Conservation (phyloP, 1,139 yeast species). For the Waltiozyma sp. region DNA sequence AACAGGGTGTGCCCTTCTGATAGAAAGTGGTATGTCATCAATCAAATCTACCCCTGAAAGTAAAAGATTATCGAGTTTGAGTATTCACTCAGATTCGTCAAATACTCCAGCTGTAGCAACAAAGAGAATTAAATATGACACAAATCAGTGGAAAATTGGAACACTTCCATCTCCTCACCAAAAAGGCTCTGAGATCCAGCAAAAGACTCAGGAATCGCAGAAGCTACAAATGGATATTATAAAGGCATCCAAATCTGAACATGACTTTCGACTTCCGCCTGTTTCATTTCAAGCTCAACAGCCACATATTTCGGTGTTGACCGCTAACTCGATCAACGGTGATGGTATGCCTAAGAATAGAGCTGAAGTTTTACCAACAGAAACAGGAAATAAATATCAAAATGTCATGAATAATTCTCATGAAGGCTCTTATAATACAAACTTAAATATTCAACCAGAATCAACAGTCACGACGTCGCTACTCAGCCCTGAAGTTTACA, state of each 20-base stretch:
- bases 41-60: background rate
- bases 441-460: background rate
- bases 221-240: no score
- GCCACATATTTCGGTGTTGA: background rate
- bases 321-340: background rate
- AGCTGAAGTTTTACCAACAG: background rate
- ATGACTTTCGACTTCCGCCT: no score
- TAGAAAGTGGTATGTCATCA: conserved; percentile 3
- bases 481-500: background rate
- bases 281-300: no score
- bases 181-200: no score
- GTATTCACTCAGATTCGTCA: background rate
- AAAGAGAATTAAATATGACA: conserved; percentile 3
- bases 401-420: background rate
- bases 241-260: no score
- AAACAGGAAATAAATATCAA: background rate
- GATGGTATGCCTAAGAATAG: background rate
- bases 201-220: no score
- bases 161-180: background rate
- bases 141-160: conserved; percentile 9
- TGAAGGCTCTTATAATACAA: background rate
- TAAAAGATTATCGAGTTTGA: background rate
- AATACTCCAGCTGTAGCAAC: background rate
- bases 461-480: background rate
- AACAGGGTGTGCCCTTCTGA: conserved; percentile 14